Conservation (phyloP, 805 yeast species). For the Starmera amethionina region DNA sequence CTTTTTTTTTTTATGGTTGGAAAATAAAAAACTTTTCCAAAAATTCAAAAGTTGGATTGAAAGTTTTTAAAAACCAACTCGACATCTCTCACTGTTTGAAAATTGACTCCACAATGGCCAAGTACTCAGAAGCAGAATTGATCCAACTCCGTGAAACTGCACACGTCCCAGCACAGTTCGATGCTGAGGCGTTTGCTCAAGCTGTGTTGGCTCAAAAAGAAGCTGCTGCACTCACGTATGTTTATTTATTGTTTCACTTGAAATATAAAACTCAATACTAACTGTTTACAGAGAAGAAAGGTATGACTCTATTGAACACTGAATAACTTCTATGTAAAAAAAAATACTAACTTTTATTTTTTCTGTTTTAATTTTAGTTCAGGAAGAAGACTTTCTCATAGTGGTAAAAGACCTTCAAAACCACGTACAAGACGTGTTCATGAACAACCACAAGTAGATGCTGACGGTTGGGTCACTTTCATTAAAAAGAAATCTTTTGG, state of each 20-base stretch:
- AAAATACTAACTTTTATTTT: not conserved
- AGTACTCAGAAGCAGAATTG: slow-evolving; percentile 67
- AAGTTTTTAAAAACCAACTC: too few species aligned
- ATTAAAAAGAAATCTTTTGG: slow-evolving; percentile 37
- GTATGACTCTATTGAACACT: slow-evolving; percentile 8
- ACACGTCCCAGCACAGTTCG: slow-evolving; percentile 50
- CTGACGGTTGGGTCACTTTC: slow-evolving; percentile 77
- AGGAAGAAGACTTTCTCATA: slow-evolving; percentile 22
- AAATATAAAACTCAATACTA: too few species aligned
- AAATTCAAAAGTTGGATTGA: too few species aligned
- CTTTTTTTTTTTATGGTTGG: not conserved
- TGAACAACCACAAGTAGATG: slow-evolving; percentile 47
- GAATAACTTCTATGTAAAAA: too few species aligned
- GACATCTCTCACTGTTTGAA: too few species aligned
- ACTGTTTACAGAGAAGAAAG: slow-evolving; percentile 22
- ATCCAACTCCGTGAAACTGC: slow-evolving; percentile 47
- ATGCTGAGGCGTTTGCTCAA: slow-evolving; percentile 53
- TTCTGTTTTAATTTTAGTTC: not conserved
- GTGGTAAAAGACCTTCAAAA: slow-evolving; percentile 54
- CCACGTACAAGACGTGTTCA: slow-evolving; percentile 35
- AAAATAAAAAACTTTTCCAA: not conserved
- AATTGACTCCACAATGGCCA: slow-evolving; percentile 27
- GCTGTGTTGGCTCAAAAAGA: slow-evolving; percentile 60
- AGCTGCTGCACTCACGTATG: slow-evolving; percentile 20
- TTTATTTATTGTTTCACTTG: too few species aligned